phyloP scores from a whole-genome alignment of 139 green algal genomes.

The Tetratostichococcus sp. region DNA sequence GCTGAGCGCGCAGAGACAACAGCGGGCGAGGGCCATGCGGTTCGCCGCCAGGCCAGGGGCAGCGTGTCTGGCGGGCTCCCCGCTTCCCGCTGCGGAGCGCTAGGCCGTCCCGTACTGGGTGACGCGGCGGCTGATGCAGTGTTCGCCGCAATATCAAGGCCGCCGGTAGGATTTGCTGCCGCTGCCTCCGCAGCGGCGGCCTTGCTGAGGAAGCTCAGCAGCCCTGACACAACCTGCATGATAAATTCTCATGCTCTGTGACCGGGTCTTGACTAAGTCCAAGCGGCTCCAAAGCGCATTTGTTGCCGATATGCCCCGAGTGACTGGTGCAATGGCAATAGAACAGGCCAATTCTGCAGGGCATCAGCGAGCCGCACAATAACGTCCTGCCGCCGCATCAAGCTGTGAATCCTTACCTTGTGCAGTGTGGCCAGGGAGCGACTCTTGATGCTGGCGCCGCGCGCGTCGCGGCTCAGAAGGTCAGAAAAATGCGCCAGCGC shows the following conservation, averaged over 20 bases:
- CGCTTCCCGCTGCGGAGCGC: not conserved
- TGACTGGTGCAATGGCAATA: too few relatives aligned
- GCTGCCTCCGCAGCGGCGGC: not conserved
- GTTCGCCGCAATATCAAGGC: not conserved
- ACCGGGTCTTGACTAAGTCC: not conserved
- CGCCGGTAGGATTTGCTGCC: not conserved
- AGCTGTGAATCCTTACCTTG: constrained; percentile 13
- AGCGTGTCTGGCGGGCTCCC: too few relatives aligned
- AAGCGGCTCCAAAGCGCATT: too few relatives aligned
- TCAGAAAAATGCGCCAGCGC: constrained; percentile 58
- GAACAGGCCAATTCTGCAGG: too few relatives aligned
- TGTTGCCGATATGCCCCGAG: too few relatives aligned
- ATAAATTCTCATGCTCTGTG: not conserved
- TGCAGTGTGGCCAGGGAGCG: constrained; percentile 48
- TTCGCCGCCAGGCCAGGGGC: not conserved
- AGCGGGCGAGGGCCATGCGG: not conserved
- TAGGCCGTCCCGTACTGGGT: not conserved
- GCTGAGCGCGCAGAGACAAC: not conserved
- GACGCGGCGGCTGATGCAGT: not conserved
- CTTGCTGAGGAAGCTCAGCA: constrained; percentile 15
- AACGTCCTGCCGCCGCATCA: too few relatives aligned
- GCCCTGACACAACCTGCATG: constrained; percentile 12
- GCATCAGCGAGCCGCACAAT: too few relatives aligned
- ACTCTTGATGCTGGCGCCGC: constrained; percentile 45
- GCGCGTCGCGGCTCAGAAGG: constrained; percentile 43